Percentiles rank a stretch among this genome's conserved stretches.
Conservation (phyloP, 2,329 filamentous ascomycete species). For the Onygenales sp. region DNA sequence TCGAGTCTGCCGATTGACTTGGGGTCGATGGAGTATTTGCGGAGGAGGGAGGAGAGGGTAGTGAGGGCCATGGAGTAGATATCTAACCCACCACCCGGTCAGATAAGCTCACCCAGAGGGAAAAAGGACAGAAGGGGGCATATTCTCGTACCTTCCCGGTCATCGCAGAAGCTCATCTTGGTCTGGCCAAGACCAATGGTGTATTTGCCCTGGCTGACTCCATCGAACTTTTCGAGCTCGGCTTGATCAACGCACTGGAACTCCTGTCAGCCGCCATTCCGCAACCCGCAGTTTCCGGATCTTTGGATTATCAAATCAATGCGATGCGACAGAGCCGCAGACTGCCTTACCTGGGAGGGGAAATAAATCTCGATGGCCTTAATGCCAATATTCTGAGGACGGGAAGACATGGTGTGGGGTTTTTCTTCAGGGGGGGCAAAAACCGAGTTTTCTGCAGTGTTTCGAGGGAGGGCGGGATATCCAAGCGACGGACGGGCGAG, state of each 20-base stretch:
- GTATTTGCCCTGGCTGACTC: conserved; percentile 73
- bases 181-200: conserved; percentile 86
- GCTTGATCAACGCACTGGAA: conserved; percentile 70
- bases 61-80: conserved; percentile 82
- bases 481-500: too few species aligned
- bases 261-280: conserved; percentile 7
- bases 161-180: conserved; percentile 87
- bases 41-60: conserved; percentile 64
- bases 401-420: conserved; percentile 54
- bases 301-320: not conserved
- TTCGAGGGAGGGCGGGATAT: too few species aligned
- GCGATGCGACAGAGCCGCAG: not conserved
- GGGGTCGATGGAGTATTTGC: conserved; percentile 74
- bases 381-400: conserved; percentile 81
- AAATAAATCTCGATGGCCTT: conserved; percentile 90
- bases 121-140: not conserved
- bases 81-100: conserved; percentile 41
- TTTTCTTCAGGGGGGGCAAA: not conserved
- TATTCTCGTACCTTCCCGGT: conserved; percentile 61
- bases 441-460: not conserved
- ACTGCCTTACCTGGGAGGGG: conserved; percentile 61
- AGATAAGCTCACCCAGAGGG: not conserved
- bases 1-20: conserved; percentile 66
- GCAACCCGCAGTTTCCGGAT: not conserved
- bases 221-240: conserved; percentile 80